Conservation (phyloP, 148 eudicot genomes). For the Suaeda aralocaspica region DNA sequence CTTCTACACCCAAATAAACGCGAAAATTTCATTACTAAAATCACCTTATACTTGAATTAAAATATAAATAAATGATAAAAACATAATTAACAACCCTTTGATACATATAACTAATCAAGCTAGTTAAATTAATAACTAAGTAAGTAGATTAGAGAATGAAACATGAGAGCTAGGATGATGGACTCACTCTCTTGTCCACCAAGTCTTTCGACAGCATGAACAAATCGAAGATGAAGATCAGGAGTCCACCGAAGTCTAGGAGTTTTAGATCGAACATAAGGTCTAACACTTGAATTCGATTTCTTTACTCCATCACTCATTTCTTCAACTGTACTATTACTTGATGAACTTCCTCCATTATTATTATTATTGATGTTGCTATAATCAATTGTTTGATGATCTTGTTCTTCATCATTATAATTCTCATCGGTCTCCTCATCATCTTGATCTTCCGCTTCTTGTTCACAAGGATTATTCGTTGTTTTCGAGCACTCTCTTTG, state of each 20-base stretch:
- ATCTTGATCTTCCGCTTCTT: conserved; percentile 30
- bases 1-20: conserved; percentile 41
- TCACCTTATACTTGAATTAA: background rate
- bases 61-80: background rate
- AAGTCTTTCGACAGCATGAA: conserved; percentile 70
- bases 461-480: conserved; percentile 23
- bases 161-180: background rate
- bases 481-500: conserved; percentile 36
- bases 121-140: background rate
- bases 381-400: conserved; percentile 2
- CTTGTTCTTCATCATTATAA: conserved; percentile 1
- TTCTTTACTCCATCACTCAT: conserved; percentile 30
- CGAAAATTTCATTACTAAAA: background rate
- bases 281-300: conserved; percentile 43
- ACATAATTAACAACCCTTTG: background rate
- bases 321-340: conserved; percentile 71
- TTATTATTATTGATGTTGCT: background rate
- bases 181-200: conserved; percentile 85
- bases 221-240: conserved; percentile 77
- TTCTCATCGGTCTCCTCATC: conserved; percentile 35
- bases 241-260: conserved; percentile 88
- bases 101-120: background rate
- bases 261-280: conserved; percentile 72
- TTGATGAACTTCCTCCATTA: conserved; percentile 65
- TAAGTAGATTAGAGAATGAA: background rate